Conservation (phyloP, 129 eudicot genomes). For the Mikania micrantha region DNA sequence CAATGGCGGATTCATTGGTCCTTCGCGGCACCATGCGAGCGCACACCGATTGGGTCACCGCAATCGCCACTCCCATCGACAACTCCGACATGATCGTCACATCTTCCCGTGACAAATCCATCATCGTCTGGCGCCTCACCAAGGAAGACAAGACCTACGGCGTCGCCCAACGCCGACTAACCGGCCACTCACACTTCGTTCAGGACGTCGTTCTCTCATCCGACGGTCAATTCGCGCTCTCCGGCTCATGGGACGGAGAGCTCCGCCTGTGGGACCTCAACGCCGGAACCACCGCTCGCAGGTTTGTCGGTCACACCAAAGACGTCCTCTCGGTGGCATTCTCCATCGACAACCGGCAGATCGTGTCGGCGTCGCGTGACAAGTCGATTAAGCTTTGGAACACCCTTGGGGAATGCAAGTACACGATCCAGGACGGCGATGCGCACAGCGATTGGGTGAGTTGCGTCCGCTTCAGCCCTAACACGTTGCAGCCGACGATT, state of each 20-base stretch:
- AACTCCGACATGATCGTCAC: conserved; percentile 47
- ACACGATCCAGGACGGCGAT: conserved; percentile 39
- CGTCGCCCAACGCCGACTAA: conserved; percentile 30
- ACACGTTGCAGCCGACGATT: conserved; percentile 35
- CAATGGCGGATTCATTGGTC: conserved; percentile 47
- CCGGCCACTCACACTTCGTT: conserved; percentile 49
- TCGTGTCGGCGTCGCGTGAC: conserved; percentile 41
- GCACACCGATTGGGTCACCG: conserved; percentile 80
- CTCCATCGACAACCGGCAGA: conserved; percentile 49
- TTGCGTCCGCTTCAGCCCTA: conserved; percentile 45
- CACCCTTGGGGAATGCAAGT: conserved; percentile 46
- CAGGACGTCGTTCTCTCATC: conserved; percentile 48
- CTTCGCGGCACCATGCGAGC: conserved; percentile 70
- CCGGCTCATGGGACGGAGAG: conserved; percentile 44
- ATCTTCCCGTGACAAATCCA: conserved; percentile 40
- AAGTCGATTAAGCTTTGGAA: conserved; percentile 43
- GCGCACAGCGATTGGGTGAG: conserved; percentile 48
- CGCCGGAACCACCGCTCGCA: conserved; percentile 40
- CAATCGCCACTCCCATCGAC: conserved; percentile 68
- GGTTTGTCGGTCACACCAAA: conserved; percentile 39
- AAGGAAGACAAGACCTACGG: conserved; percentile 33
- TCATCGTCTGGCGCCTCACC: conserved; percentile 37
- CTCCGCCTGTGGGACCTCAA: conserved; percentile 48
- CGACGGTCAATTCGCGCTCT: conserved; percentile 44
- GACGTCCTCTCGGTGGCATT: conserved; percentile 48